These are phyloP conservation scores for Plasmopara viticola DNA, from an alignment of 352 stramenopile genomes.

Conservation along the genomic window DNA sequence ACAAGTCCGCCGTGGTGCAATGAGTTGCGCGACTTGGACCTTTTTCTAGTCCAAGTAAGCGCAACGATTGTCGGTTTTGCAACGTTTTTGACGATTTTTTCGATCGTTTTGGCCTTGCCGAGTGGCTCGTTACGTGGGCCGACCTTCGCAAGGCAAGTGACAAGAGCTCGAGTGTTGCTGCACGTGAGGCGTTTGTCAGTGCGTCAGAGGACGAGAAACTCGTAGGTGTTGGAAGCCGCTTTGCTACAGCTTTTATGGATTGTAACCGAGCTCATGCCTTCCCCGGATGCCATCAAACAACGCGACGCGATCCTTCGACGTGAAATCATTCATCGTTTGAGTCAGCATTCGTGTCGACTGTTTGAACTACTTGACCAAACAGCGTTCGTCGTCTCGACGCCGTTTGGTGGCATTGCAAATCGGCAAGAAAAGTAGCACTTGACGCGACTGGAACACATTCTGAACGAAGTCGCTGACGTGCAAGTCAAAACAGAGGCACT, in stretches of 20 bases:
- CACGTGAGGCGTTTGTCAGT: constrained; percentile 13
- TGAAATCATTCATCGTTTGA: constrained; percentile 84
- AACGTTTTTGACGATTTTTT: constrained; percentile 75
- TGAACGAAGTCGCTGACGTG: constrained; percentile 70
- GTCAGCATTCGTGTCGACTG: constrained; percentile 57
- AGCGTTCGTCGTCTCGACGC: constrained; percentile 61
- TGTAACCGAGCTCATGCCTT: constrained; percentile 74
- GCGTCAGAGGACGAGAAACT: constrained; percentile 53
- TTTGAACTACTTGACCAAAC: constrained; percentile 79
- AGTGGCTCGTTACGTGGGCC: constrained; percentile 64
- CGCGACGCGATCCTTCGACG: constrained; percentile 63
- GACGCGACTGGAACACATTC: constrained; percentile 46
- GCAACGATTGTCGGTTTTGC: constrained; percentile 49
- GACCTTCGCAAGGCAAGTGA: constrained; percentile 38
- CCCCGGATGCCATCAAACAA: constrained; percentile 51
- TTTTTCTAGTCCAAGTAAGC: constrained; percentile 70
- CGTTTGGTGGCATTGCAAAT: constrained; percentile 56
- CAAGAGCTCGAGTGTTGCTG: constrained; percentile 37
- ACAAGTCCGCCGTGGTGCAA: constrained; percentile 64
- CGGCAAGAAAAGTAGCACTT: constrained; percentile 64
- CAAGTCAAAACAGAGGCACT: constrained; percentile 34
- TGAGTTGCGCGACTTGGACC: constrained; percentile 64
- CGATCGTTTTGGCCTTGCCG: constrained; percentile 68
- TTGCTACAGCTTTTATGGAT: constrained; percentile 84
- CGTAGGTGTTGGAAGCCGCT: constrained; percentile 55